Conservation (phyloP, 768 basidiomycete species). For the Tephrocybe sp. region DNA sequence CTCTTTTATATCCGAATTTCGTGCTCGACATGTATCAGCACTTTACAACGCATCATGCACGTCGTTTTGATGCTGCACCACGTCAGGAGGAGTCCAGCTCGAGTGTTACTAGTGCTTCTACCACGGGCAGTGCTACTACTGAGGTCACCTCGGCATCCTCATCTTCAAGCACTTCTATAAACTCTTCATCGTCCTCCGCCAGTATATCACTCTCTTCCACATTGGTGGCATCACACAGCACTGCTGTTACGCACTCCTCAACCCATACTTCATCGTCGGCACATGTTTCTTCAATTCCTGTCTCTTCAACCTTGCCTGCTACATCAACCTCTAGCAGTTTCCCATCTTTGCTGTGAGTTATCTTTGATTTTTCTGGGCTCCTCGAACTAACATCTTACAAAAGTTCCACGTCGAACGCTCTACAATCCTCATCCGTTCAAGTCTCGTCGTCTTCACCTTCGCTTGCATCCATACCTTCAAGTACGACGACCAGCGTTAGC, state of each 20-base stretch:
- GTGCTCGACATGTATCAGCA: constrained; percentile 3
- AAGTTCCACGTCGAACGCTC: constrained; percentile 2
- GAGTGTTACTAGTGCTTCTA: not conserved
- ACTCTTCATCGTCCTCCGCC: constrained; percentile 1
- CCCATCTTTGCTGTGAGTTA: not conserved
- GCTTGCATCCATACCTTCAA: not conserved
- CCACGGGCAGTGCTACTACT: not conserved
- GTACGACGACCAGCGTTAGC: not conserved
- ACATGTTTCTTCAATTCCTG: not conserved
- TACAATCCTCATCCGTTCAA: not conserved
- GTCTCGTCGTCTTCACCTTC: not conserved
- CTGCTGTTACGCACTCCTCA: not conserved
- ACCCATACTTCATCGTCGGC: not conserved
- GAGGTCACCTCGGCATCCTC: not conserved
- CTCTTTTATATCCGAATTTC: not conserved
- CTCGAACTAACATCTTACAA: not conserved
- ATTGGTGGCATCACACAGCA: not conserved
- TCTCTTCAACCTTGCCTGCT: not conserved
- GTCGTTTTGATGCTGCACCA: constrained; percentile 8
- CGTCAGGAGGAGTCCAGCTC: not conserved
- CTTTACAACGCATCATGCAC: constrained; percentile 5
- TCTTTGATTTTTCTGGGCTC: not conserved
- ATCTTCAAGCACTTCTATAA: constrained; percentile 1
- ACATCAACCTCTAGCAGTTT: not conserved
- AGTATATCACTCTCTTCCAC: not conserved